phyloP scores from a whole-genome alignment of 2,329 filamentous ascomycete species.

The Anisogramma anomala region DNA sequence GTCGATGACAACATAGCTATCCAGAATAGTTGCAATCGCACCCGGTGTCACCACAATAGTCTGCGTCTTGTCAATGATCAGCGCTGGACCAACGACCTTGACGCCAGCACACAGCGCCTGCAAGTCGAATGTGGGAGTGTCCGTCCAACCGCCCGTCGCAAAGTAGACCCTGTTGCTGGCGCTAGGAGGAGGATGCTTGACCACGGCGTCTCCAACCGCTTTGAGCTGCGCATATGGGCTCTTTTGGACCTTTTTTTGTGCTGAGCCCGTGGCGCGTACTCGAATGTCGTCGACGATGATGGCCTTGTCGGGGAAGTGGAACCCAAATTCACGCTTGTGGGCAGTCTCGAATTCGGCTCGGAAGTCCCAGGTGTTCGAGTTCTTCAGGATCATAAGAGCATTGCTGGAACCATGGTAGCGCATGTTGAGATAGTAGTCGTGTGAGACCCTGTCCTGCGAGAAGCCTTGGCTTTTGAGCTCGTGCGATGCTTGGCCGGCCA shows the following conservation, averaged over 20 bases:
- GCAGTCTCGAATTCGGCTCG: slow-evolving; percentile 24
- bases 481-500: slow-evolving; percentile 23
- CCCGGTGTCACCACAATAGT: slow-evolving; percentile 60
- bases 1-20: slow-evolving; percentile 30
- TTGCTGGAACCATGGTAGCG: slow-evolving; percentile 33
- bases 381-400: slow-evolving; percentile 27
- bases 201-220: not conserved
- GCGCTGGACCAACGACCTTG: slow-evolving; percentile 51
- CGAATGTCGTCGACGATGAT: slow-evolving; percentile 33
- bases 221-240: slow-evolving; percentile 10
- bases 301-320: slow-evolving; percentile 24
- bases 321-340: slow-evolving; percentile 32
- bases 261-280: slow-evolving; percentile 25
- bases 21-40: slow-evolving; percentile 36
- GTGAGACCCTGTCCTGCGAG: slow-evolving; percentile 27
- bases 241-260: not conserved
- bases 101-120: slow-evolving; percentile 51
- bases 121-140: slow-evolving; percentile 58
- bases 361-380: slow-evolving; percentile 21
- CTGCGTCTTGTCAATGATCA: slow-evolving; percentile 57
- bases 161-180: slow-evolving; percentile 15
- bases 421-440: slow-evolving; percentile 33
- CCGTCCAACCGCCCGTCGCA: slow-evolving; percentile 17
- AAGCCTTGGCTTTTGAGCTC: slow-evolving; percentile 33
- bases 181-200: not conserved